Base-by-base conservation (phyloP, 75 land plant genomes). In the Adiantum capillusveneris region DNA sequence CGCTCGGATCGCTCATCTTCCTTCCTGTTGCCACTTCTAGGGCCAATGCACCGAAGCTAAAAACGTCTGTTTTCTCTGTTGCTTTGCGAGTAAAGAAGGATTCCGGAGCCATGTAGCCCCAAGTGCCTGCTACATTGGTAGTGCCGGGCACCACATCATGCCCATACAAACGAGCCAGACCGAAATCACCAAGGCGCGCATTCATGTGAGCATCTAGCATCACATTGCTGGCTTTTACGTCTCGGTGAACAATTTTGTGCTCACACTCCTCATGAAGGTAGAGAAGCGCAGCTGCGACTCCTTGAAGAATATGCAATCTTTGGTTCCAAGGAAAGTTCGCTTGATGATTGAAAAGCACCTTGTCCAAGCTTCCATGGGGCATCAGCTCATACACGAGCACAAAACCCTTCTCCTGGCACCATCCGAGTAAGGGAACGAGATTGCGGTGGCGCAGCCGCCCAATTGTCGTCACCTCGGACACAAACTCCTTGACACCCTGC, bases 81-180 rank as follows among this genome's bases (percentile, higher is more conserved):
- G 97, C 97, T 57, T 70, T 91, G 29, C 97, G 87, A 7, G 72
- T 77, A 58, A 82, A 87, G 17, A 85, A 75, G 57, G 83, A 82
- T 66, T 91, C 97, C 0, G 97, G 97, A 0, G 97, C 97, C 9
- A 91, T 71, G 69, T 91, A 91, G 6, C 97, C 97, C 86, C 84
- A 75, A 0, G 97, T 92, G 14, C 97, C 97, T 1, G 97, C 97
- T 5, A 84, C 75, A 1, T 83, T 68, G 0, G 97, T 92, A 16
- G 90, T 74, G 25, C 76, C 84, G 0, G 89, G 96, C 57, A 75
- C 79, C 60, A 74, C 76, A 52, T 80, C 80, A 57, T 85, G 95
- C 20, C 81, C 95, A 68, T 70, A 74, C 22, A 88, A 65, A 57
- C 79, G 70, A 0, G 97, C 97, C 56, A 92, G 65, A 2, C 96